phyloP scores from a whole-genome alignment of 495 filamentous ascomycete species.

The Chaetomium cochliodes region DNA sequence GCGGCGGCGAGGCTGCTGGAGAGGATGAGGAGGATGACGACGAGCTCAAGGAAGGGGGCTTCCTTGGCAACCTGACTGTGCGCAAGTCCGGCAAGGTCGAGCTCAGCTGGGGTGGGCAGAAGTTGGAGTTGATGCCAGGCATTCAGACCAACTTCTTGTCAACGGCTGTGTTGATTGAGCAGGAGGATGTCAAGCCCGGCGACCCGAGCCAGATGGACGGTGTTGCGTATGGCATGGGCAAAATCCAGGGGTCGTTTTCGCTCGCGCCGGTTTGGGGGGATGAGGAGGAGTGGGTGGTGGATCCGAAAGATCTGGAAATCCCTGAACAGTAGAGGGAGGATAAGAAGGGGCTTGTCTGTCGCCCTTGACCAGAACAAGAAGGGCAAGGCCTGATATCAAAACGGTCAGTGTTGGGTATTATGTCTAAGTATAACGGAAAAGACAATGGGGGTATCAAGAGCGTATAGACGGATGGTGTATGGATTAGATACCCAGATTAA shows the following conservation, averaged over 20 bases:
- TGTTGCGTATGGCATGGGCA: conserved; percentile 55
- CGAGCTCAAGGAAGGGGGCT: conserved; percentile 43
- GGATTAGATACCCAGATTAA: conserved; percentile 20
- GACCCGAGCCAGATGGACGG: conserved; percentile 35
- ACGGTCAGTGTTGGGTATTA: not conserved
- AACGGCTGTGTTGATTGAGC: conserved; percentile 47
- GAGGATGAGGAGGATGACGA: conserved; percentile 22
- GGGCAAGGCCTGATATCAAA: not conserved
- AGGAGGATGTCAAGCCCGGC: conserved; percentile 43
- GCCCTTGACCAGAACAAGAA: not conserved
- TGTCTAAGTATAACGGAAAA: not conserved
- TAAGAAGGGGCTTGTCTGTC: not conserved
- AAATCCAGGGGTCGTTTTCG: conserved; percentile 58
- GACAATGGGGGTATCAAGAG: not conserved
- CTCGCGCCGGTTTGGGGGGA: conserved; percentile 55
- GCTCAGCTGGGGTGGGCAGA: conserved; percentile 60
- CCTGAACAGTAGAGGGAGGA: conserved; percentile 11
- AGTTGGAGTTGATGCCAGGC: conserved; percentile 45
- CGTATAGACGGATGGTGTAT: conserved; percentile 3
- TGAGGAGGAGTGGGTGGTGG: conserved; percentile 45
- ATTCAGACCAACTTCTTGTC: conserved; percentile 47
- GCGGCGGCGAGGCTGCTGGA: conserved; percentile 26
- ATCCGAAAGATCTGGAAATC: conserved; percentile 30
- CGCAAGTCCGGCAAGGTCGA: conserved; percentile 59
- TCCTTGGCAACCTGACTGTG: conserved; percentile 58